Conservation (phyloP, 371 early-diverging fungal species). For the Mucor saturninus region DNA sequence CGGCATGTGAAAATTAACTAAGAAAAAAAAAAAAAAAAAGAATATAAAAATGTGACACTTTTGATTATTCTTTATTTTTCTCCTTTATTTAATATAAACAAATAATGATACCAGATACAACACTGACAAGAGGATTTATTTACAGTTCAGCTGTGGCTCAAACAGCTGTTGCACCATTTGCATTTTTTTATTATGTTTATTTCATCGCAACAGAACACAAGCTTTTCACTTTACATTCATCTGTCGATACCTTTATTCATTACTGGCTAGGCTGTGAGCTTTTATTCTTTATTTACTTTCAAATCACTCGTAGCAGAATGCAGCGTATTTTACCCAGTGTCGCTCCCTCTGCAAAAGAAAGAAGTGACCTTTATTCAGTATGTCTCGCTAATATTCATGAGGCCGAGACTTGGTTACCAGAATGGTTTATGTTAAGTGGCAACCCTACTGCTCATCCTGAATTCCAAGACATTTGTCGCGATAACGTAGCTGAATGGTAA, state of each 20-base stretch:
- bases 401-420: slow-evolving; percentile 51
- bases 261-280: slow-evolving; percentile 60
- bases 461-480: slow-evolving; percentile 49
- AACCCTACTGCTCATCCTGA: slow-evolving; percentile 39
- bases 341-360: slow-evolving; percentile 38
- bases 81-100: background rate
- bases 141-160: slow-evolving; percentile 41
- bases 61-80: background rate
- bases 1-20: slow-evolving; percentile 6
- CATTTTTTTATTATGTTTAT: slow-evolving; percentile 55
- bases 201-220: slow-evolving; percentile 46
- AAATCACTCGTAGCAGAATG: slow-evolving; percentile 52
- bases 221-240: slow-evolving; percentile 38
- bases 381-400: slow-evolving; percentile 52
- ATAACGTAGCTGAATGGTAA: slow-evolving; percentile 64
- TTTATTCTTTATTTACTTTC: slow-evolving; percentile 57
- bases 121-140: slow-evolving; percentile 34
- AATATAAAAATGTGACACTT: slow-evolving; percentile 4
- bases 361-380: slow-evolving; percentile 45
- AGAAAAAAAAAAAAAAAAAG: background rate
- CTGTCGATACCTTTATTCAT: slow-evolving; percentile 44
- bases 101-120: slow-evolving; percentile 44
- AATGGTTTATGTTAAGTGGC: slow-evolving; percentile 50
- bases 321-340: slow-evolving; percentile 41
- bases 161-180: slow-evolving; percentile 53